Conservation (phyloP, 192 early-diverging fungal species). For the Coemansia brasiliensis region DNA sequence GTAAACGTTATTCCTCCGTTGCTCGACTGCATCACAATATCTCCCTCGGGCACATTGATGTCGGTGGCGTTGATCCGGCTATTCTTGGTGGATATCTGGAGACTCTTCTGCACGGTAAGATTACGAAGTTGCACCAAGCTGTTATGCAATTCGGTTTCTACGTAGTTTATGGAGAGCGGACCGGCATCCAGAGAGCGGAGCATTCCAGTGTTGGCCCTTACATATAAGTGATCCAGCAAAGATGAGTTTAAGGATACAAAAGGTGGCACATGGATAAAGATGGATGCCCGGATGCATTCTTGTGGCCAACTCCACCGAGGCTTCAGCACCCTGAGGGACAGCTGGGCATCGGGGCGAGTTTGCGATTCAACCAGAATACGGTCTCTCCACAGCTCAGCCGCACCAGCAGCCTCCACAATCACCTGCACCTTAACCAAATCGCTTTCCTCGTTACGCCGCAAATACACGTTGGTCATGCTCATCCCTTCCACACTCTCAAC, state of each 20-base stretch:
- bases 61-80: constrained; percentile 15
- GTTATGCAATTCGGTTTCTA: constrained; percentile 9
- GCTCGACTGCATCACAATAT: not conserved
- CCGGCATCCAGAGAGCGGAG: constrained; percentile 12
- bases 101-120: not conserved
- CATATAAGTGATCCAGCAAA: constrained; percentile 1
- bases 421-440: constrained; percentile 15
- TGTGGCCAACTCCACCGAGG: constrained; percentile 31
- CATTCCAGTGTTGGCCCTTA: constrained; percentile 15
- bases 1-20: constrained; percentile 9
- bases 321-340: constrained; percentile 9
- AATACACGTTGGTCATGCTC: constrained; percentile 19
- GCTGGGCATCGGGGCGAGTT: not conserved
- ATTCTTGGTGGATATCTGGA: constrained; percentile 20
- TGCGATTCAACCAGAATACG: constrained; percentile 5
- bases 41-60: not conserved
- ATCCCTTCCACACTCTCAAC: constrained; percentile 33
- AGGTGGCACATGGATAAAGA: constrained; percentile 23
- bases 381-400: constrained; percentile 3
- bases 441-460: not conserved
- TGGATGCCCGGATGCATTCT: constrained; percentile 28
- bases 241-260: not conserved
- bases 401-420: constrained; percentile 21
- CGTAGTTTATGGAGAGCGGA: constrained; percentile 2
- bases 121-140: constrained; percentile 22